These are phyloP conservation scores for Neoboletus brunneissimus DNA, from an alignment of 768 basidiomycete genomes.

Conservation along the genomic window DNA sequence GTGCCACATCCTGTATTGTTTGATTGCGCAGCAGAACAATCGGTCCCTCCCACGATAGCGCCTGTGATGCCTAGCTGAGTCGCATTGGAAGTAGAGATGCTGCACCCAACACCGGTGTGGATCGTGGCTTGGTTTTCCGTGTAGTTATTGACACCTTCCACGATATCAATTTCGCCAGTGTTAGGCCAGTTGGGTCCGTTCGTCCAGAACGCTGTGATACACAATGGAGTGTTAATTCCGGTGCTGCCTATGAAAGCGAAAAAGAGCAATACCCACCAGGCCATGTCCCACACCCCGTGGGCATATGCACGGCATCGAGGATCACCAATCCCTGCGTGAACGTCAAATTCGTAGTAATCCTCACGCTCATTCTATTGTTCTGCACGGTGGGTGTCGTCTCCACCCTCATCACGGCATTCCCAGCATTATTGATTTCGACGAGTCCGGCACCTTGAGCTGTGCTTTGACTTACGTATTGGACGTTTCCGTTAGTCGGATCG, in stretches of 20 bases:
- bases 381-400: slow-evolving; percentile 76
- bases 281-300: slow-evolving; percentile 87
- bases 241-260: background rate
- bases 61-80: slow-evolving; percentile 56
- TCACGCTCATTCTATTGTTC: slow-evolving; percentile 70
- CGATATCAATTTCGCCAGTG: slow-evolving; percentile 77
- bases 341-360: slow-evolving; percentile 62
- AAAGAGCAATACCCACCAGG: slow-evolving; percentile 40
- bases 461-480: slow-evolving; percentile 61
- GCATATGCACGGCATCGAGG: slow-evolving; percentile 87
- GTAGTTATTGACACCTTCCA: slow-evolving; percentile 81
- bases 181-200: slow-evolving; percentile 47
- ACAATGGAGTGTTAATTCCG: background rate
- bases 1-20: slow-evolving; percentile 82
- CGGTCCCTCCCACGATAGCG: slow-evolving; percentile 61
- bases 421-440: slow-evolving; percentile 60
- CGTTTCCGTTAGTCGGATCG: slow-evolving; percentile 78
- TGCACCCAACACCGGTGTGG: slow-evolving; percentile 73
- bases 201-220: slow-evolving; percentile 43
- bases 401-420: slow-evolving; percentile 84
- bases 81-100: slow-evolving; percentile 48
- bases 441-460: slow-evolving; percentile 62
- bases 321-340: slow-evolving; percentile 71
- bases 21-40: slow-evolving; percentile 70
- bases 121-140: slow-evolving; percentile 81